These are phyloP conservation scores for Spizellomyces punctatus DNA, from an alignment of 192 early-diverging fungal species.

Conservation along the genomic window DNA sequence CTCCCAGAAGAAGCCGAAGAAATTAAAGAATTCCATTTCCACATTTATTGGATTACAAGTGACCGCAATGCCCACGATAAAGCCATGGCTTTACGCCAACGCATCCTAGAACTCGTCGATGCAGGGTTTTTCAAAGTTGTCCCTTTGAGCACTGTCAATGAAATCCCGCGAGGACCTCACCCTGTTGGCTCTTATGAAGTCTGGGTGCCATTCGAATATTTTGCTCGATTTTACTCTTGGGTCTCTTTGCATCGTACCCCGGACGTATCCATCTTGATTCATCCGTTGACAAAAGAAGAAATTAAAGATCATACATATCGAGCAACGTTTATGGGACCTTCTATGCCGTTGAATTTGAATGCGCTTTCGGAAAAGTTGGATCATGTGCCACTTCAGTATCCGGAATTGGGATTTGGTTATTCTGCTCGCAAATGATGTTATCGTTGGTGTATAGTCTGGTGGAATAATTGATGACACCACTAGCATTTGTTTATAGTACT, in stretches of 20 bases:
- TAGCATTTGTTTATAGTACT: too few species aligned
- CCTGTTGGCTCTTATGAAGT: constrained; percentile 64
- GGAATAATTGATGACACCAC: too few species aligned
- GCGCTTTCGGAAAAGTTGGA: constrained; percentile 33
- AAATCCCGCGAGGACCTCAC: constrained; percentile 58
- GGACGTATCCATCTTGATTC: constrained; percentile 56
- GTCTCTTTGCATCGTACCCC: constrained; percentile 52
- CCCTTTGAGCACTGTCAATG: constrained; percentile 36
- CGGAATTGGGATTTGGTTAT: constrained; percentile 66
- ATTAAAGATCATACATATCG: constrained; percentile 59
- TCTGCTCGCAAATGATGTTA: too few species aligned
- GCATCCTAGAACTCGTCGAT: background rate
- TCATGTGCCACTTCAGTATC: constrained; percentile 60
- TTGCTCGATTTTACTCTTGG: constrained; percentile 58
- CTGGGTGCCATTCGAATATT: constrained; percentile 65
- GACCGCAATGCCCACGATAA: constrained; percentile 23
- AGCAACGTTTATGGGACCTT: constrained; percentile 60
- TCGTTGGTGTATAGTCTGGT: too few species aligned
- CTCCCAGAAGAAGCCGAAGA: constrained; percentile 33
- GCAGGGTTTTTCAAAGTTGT: constrained; percentile 50
- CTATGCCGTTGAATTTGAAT: constrained; percentile 53
- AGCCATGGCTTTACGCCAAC: background rate
- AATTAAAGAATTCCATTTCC: constrained; percentile 71
- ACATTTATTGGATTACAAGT: constrained; percentile 61
- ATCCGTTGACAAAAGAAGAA: constrained; percentile 60